A percentile compares a stretch with the other conserved stretches of the same genome.
These are phyloP conservation scores for Cucurbita argyrosperma DNA, from an alignment of 306 rosid genomes.

Conservation along the genomic window DNA sequence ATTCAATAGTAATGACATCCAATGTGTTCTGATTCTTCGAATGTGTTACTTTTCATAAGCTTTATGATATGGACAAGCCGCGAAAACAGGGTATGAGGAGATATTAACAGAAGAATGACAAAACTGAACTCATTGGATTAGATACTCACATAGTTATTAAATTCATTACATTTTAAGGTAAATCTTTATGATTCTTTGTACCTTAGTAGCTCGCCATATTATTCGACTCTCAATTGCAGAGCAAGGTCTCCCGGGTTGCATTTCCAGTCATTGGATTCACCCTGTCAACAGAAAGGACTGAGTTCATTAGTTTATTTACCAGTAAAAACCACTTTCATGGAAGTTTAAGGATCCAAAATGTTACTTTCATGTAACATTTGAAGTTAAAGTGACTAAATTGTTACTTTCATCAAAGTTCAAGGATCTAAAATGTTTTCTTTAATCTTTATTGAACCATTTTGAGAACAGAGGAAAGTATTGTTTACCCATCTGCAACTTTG, in stretches of 20 bases:
- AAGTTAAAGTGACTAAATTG: not conserved
- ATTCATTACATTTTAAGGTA: not conserved
- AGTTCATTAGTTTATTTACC: not conserved
- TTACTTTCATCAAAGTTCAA: not conserved
- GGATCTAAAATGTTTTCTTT: not conserved
- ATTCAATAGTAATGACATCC: not conserved
- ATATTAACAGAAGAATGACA: not conserved
- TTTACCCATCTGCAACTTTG: conserved; percentile 81
- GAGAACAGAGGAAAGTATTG: not conserved
- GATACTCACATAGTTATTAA: not conserved
- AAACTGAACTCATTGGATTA: conserved; percentile 1
- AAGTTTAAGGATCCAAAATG: too few species aligned
- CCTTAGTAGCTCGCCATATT: not conserved
- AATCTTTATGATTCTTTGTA: not conserved
- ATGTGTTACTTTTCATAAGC: not conserved
- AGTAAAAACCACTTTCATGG: too few species aligned
- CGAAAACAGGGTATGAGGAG: not conserved
- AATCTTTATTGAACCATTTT: not conserved
- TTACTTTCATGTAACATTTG: too few species aligned
- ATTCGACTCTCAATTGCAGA: conserved; percentile 32
- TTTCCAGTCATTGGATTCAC: conserved; percentile 84
- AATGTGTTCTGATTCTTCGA: not conserved
- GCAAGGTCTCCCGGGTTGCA: conserved; percentile 76
- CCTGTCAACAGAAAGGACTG: conserved; percentile 28
- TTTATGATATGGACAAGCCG: not conserved